Base-by-base conservation (phyloP, 2,329 filamentous ascomycete species). In the Paracoccidioides lutzii region DNA sequence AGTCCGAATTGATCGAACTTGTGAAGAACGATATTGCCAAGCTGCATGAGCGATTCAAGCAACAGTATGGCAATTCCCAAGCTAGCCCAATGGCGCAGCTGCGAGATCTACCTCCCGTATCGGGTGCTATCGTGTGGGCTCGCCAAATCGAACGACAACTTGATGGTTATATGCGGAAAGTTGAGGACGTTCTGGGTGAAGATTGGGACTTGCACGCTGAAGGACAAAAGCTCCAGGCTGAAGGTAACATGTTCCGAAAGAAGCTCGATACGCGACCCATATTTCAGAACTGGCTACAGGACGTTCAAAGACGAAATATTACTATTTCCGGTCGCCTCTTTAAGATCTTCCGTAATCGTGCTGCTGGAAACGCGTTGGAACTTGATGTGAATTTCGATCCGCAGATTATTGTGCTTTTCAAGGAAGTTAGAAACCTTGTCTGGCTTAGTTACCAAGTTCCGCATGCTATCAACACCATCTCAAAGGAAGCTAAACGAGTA, bases 41-140 rank as follows among this genome's bases (percentile, higher is more conserved):
- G 4, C 79, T 99, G 33, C 94, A 98, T 64, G 90, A 97, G 74
- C 87, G 93, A 35, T 98, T 97, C 78, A 98, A 97, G 75, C 90
- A 95, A 69, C 93, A 98, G 68, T 99, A 99, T 70, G 94, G 90
- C 2, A 90, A 97, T 67, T 97, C 94, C 0, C 93, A 98, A 72
- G 90, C 93, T 2, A 91, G 97, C 69, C 90, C 90, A 3, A 98
- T 99, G 94, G 90, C 93, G 2, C 91, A 97, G 71, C 78, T 99
- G 56, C 90, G 91, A 59, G 93, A 99, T 71, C 77, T 98, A 14
- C 93, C 93, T 0, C 93, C 94, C 0, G 90, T 98, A 0, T 95
- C 93, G 4, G 94, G 93, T 56, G 91, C 91, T 40, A 96, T 99
- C 62, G 94, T 98, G 54, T 97, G 93, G 87, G 91, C 91, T 30